phyloP scores from a whole-genome alignment of 768 basidiomycete species.

The Suillus occidentalis region DNA sequence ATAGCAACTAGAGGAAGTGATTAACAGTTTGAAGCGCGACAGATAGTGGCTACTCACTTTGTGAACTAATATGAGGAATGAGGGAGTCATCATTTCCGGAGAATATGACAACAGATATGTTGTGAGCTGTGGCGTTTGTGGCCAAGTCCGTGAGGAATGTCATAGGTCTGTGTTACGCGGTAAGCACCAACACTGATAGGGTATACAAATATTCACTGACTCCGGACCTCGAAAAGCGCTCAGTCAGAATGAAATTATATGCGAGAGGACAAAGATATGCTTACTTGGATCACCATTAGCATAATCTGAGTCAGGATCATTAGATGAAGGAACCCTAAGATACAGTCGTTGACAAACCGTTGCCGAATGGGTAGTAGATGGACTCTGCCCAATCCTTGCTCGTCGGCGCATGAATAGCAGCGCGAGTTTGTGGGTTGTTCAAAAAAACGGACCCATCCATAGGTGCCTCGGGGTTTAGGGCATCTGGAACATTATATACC shows the following conservation, averaged over 20 bases:
- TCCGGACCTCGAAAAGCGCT: slow-evolving; percentile 27
- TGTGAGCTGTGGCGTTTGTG: slow-evolving; percentile 54
- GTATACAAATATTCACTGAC: slow-evolving; percentile 23
- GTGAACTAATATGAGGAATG: slow-evolving; percentile 60
- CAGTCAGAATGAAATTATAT: neutral
- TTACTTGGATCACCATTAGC: slow-evolving; percentile 33
- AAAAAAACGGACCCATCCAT: slow-evolving; percentile 57
- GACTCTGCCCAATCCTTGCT: slow-evolving; percentile 46
- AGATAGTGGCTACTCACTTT: slow-evolving; percentile 42
- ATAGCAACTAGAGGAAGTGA: slow-evolving; percentile 47
- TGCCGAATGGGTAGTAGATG: slow-evolving; percentile 38
- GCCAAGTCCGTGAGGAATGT: slow-evolving; percentile 65
- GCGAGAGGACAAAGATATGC: slow-evolving; percentile 11
- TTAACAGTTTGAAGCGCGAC: slow-evolving; percentile 2
- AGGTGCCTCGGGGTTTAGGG: slow-evolving; percentile 49
- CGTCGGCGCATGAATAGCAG: slow-evolving; percentile 68
- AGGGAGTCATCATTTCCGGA: slow-evolving; percentile 73
- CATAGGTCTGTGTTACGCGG: slow-evolving; percentile 47
- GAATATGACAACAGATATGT: slow-evolving; percentile 55
- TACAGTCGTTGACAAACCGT: slow-evolving; percentile 18
- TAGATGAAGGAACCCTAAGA: neutral
- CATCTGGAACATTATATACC: slow-evolving; percentile 59
- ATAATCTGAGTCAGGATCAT: slow-evolving; percentile 17
- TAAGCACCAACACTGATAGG: slow-evolving; percentile 11
- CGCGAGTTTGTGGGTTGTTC: slow-evolving; percentile 57